Percentiles rank a stretch among this genome's conserved stretches.
These are phyloP conservation scores for Myxozyma monticola DNA, from an alignment of 805 yeast species.

Conservation along the genomic window DNA sequence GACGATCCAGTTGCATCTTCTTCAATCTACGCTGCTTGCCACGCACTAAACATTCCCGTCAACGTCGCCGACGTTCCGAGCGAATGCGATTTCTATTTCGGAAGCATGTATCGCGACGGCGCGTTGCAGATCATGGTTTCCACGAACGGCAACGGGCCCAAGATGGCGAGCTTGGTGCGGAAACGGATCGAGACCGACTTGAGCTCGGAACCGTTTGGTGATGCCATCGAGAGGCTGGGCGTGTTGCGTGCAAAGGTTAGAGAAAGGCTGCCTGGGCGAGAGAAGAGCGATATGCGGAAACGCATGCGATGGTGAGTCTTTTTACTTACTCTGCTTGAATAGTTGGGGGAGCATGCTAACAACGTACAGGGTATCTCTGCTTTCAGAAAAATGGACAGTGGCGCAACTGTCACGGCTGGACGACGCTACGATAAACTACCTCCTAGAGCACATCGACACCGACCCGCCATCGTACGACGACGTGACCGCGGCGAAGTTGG, in stretches of 20 bases:
- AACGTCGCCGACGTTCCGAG: constrained; percentile 84
- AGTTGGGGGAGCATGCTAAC: background rate
- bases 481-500: no score
- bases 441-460: constrained; percentile 7
- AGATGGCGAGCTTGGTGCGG: constrained; percentile 65
- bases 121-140: constrained; percentile 77
- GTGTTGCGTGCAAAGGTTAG: constrained; percentile 20
- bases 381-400: constrained; percentile 28
- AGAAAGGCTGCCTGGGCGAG: constrained; percentile 18
- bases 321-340: background rate
- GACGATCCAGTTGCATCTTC: constrained; percentile 65
- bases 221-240: constrained; percentile 27
- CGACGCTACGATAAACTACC: constrained; percentile 8
- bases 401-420: constrained; percentile 19
- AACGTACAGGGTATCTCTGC: constrained; percentile 15
- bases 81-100: constrained; percentile 84
- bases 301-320: constrained; percentile 27
- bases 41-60: constrained; percentile 51
- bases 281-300: constrained; percentile 7
- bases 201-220: constrained; percentile 17
- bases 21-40: constrained; percentile 54
- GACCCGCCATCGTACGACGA: constrained; percentile 24
- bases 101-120: constrained; percentile 72
- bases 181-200: constrained; percentile 47
- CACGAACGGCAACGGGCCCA: constrained; percentile 79